A percentile compares a stretch with the other conserved stretches of the same genome.
Evolutionary conservation across 2,329 filamentous ascomycete genomes (phyloP).

Genomic region (Penicillium hesseltinei): DNA sequence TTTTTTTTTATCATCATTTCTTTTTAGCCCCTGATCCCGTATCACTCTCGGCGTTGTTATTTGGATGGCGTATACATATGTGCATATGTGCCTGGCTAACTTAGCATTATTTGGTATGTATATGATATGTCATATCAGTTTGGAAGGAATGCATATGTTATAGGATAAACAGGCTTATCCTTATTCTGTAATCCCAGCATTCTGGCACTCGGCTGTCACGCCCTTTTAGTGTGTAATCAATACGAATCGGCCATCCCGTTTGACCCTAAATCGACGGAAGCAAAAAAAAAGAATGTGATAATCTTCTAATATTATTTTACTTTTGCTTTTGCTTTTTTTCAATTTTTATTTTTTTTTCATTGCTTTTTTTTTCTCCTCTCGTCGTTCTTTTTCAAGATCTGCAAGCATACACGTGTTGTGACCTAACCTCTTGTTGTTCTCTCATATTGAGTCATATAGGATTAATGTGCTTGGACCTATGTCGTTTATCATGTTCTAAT

Average conservation of each 20-base stretch:
- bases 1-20: not conserved
- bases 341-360: slow-evolving; percentile 1
- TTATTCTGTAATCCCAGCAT: slow-evolving; percentile 2
- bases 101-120: not conserved
- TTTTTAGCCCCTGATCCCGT: slow-evolving; percentile 1
- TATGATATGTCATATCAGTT: not conserved
- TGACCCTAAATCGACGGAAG: not conserved
- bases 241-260: slow-evolving; percentile 18
- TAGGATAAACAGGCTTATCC: not conserved
- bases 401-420: slow-evolving; percentile 10
- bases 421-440: not conserved
- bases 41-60: not conserved
- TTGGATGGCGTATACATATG: not conserved
- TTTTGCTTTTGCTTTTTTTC: slow-evolving; percentile 9
- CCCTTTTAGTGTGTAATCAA: slow-evolving; percentile 7
- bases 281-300: not conserved
- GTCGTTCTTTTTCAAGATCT: slow-evolving; percentile 12
- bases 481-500: not conserved
- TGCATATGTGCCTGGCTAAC: not conserved
- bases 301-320: slow-evolving; percentile 2
- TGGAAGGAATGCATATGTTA: not conserved
- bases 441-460: not conserved
- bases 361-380: slow-evolving; percentile 4
- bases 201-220: slow-evolving; percentile 6
- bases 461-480: not conserved